Evolutionary conservation across 345 rosid species (phyloP).

Genomic region (Eucalyptus regnans): DNA sequence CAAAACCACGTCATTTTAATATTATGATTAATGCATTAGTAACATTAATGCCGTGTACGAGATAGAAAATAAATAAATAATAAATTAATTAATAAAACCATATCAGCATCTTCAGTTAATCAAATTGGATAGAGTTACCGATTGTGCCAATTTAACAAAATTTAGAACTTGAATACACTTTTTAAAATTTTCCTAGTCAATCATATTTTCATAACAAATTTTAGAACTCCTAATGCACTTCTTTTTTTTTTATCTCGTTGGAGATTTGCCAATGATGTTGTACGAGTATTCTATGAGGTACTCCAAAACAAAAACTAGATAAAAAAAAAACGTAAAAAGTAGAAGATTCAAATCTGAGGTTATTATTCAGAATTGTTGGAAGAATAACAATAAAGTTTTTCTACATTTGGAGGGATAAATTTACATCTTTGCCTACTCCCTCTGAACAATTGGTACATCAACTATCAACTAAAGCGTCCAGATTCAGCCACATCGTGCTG

Average conservation of each 20-base stretch:
- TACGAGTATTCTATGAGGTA: not conserved
- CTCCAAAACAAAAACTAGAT: not conserved
- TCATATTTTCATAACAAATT: too few relatives aligned
- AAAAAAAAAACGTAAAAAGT: not conserved
- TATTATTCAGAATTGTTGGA: not conserved
- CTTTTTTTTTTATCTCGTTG: not conserved
- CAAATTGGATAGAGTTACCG: not conserved
- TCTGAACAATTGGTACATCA: not conserved
- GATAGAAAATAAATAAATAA: too few relatives aligned
- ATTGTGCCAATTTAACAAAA: not conserved
- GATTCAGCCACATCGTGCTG: not conserved
- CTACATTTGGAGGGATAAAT: not conserved
- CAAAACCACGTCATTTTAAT: too few relatives aligned
- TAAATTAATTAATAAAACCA: too few relatives aligned
- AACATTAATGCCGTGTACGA: not conserved
- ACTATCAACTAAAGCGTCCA: not conserved
- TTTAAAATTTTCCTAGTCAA: not conserved
- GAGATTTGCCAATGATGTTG: not conserved
- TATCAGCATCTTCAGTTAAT: not conserved
- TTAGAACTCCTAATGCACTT: fast-evolving
- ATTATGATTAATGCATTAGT: not conserved
- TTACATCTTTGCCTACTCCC: not conserved
- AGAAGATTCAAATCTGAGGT: not conserved
- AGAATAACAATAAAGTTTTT: not conserved
- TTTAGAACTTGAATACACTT: too few relatives aligned